Evolutionary conservation across 2,329 filamentous ascomycete genomes (phyloP).

Genomic region (Aspergillus uvarum): DNA sequence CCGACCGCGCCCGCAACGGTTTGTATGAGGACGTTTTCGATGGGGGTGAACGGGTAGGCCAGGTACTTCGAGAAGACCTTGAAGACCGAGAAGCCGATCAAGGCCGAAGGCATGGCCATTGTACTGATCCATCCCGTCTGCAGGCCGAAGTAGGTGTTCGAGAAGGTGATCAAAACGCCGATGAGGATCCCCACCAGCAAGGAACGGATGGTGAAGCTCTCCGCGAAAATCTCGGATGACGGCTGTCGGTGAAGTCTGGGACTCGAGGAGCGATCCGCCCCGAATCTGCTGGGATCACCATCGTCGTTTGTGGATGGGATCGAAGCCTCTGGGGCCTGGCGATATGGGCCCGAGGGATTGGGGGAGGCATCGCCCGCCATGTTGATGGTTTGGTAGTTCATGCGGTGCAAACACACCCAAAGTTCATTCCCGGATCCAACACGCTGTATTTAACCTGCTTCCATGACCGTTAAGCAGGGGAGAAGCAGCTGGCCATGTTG

Average conservation of each 20-base stretch:
- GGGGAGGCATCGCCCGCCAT: conserved; percentile 31
- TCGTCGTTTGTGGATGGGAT: conserved; percentile 2
- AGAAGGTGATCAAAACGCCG: conserved; percentile 89
- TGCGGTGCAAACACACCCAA: conserved; percentile 15
- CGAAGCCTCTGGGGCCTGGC: conserved; percentile 7
- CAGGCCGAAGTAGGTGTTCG: conserved; percentile 98
- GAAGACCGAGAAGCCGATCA: conserved; percentile 95
- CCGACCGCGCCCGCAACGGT: conserved; percentile 94
- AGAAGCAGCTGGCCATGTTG: conserved; percentile 2
- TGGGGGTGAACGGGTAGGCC: conserved; percentile 79
- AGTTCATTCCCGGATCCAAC: background rate
- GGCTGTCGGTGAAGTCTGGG: background rate
- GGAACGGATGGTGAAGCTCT: conserved; percentile 81
- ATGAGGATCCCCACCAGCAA: conserved; percentile 77
- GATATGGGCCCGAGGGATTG: conserved; percentile 6
- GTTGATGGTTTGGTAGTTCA: conserved; percentile 40
- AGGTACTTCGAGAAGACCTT: conserved; percentile 72
- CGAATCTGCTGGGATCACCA: background rate
- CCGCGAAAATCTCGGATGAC: conserved; percentile 29
- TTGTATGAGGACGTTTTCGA: conserved; percentile 96
- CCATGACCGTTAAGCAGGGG: background rate
- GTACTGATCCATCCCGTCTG: conserved; percentile 82
- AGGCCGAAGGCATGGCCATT: conserved; percentile 94
- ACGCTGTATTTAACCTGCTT: background rate
- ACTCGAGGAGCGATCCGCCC: background rate